Evolutionary conservation across 495 filamentous ascomycete genomes (phyloP), one percentile per base, ranked within the genome.

Genomic region (Neurospora sp.): DNA sequence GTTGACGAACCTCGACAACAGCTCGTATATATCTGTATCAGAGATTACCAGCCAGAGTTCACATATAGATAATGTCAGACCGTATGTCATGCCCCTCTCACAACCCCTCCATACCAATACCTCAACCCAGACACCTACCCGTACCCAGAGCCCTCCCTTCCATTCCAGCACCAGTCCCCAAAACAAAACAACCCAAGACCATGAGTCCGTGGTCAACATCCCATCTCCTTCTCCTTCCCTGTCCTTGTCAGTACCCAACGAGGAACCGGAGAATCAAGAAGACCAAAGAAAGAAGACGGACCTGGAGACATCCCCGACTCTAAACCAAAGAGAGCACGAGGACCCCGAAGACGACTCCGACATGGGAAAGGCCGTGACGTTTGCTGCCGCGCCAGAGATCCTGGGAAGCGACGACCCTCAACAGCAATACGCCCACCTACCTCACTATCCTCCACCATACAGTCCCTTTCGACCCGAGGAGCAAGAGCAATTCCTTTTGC

Each of bases 81-180:
- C 82, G 85, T 87, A 87, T 80, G 85, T 87, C 54, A 35, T 31
- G 27, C 77, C 71, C 80, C 84, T 69, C 75, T 44, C 54, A 54
- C 79, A 3, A 27, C 35, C 70, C 71, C 31, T 38, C 27, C 8
- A 35, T 72, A 20, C 71, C 60, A n/a, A n/a, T 42, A 0, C 37
- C 14, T 39, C 27, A 70, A 70, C 35, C 31, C 20, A 70, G 69
- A 35, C 27, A 62, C 14, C 3, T 35, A 66, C 54, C 54, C 27
- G 54, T 9, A 66, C 54, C 27, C 23, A 31, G 14, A 35, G 54
- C 9, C 54, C 54, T 66, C 54, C 54, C 54, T 66, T 66, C 54
- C 54, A 35, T 66, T 66, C 54, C 54, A 66, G 0, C 5, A 37
- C 54, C 23, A 66, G 27, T 66, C 23, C 27, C 27, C 54, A 14